Conservation (phyloP, 2,329 filamentous ascomycete genomes). For the Sporothrix humicola region DNA sequence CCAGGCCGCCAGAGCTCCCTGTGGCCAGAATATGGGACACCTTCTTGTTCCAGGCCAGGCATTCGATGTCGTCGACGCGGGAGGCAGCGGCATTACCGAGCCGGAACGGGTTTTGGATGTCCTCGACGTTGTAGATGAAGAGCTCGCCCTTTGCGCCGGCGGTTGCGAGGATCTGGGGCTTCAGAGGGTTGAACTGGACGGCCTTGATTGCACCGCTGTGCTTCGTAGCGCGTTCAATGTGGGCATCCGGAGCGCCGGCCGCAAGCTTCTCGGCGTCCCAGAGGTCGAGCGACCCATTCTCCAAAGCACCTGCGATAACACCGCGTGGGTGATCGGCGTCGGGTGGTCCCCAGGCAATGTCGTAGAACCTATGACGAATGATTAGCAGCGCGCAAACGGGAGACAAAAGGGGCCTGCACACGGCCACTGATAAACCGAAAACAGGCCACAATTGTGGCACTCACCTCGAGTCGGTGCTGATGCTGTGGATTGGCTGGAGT, state of each 20-base stretch:
- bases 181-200: constrained; percentile 93
- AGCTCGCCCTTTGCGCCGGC: constrained; percentile 95
- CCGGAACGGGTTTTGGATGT: constrained; percentile 84
- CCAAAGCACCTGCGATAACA: constrained; percentile 92
- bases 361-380: constrained; percentile 78
- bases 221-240: constrained; percentile 85
- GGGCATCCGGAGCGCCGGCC: constrained; percentile 67
- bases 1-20: constrained; percentile 89
- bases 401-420: constrained; percentile 36
- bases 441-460: background rate
- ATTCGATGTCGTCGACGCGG: constrained; percentile 92
- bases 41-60: constrained; percentile 97
- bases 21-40: constrained; percentile 96
- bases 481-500: constrained; percentile 81
- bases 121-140: constrained; percentile 93
- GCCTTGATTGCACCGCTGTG: constrained; percentile 93
- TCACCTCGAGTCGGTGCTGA: constrained; percentile 87
- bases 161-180: constrained; percentile 88
- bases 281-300: constrained; percentile 90
- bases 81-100: constrained; percentile 80
- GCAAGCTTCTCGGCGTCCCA: constrained; percentile 83
- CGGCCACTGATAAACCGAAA: background rate
- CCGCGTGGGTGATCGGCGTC: constrained; percentile 79
- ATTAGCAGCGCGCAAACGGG: constrained; percentile 30
- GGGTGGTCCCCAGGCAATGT: constrained; percentile 90